Percentiles rank a stretch among this genome's conserved stretches.
phyloP scores from a whole-genome alignment of 1,284 basidiomycete genomes.

The Retiboletus fuscus region DNA sequence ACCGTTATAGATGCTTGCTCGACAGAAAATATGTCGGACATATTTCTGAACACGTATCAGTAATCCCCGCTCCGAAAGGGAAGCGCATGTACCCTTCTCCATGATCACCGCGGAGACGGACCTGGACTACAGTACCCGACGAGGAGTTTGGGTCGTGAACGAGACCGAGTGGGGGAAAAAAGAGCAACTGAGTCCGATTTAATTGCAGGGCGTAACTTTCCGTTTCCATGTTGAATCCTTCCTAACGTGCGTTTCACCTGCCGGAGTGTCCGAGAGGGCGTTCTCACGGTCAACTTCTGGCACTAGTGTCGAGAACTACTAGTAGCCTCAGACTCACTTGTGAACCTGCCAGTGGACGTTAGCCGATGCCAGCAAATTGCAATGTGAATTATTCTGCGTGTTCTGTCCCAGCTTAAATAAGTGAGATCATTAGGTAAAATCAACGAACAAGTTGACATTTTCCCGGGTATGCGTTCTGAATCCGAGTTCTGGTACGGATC shows the following conservation, averaged over 20 bases:
- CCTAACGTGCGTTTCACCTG: background rate
- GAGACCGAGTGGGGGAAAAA: conserved; percentile 33
- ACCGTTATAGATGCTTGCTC: conserved; percentile 39
- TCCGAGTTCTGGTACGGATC: too few species aligned
- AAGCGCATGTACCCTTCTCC: conserved; percentile 39
- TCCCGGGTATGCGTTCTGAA: too few species aligned
- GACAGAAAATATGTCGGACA: conserved; percentile 19
- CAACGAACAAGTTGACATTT: too few species aligned
- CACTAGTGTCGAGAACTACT: too few species aligned
- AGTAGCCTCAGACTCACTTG: too few species aligned
- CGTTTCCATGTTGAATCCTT: background rate
- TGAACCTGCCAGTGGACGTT: too few species aligned
- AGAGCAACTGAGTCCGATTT: conserved; percentile 44
- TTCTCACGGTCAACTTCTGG: conserved; percentile 24
- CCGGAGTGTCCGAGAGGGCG: background rate
- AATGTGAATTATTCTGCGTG: too few species aligned
- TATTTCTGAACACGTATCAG: conserved; percentile 30
- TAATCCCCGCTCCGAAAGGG: background rate
- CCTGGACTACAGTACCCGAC: conserved; percentile 43
- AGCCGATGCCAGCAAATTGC: too few species aligned
- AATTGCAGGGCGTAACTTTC: conserved; percentile 33
- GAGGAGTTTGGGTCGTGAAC: conserved; percentile 8
- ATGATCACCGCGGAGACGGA: conserved; percentile 35
- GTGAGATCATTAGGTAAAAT: too few species aligned
- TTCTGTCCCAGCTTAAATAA: too few species aligned